Conservation (phyloP, 805 yeast species). For the Kregervanrija delftensis region DNA sequence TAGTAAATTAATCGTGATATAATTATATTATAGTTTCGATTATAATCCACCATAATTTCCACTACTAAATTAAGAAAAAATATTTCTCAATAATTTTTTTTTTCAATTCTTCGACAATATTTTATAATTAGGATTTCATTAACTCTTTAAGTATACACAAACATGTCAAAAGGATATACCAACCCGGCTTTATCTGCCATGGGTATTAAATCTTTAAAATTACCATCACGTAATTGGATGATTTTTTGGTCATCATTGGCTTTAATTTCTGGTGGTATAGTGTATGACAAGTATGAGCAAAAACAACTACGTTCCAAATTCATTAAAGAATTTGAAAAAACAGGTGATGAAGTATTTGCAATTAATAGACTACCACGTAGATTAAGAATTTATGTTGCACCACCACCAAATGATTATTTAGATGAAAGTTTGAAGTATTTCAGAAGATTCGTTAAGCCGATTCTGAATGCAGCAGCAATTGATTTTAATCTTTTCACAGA, state of each 20-base stretch:
- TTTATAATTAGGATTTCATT: too few species aligned
- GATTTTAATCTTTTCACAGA: conserved; percentile 77
- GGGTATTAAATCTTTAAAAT: conserved; percentile 71
- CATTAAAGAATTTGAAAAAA: conserved; percentile 50
- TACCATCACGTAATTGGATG: conserved; percentile 92
- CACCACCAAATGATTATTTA: conserved; percentile 92
- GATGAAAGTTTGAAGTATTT: conserved; percentile 69
- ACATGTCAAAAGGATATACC: conserved; percentile 26
- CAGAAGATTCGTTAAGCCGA: conserved; percentile 77
- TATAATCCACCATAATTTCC: too few species aligned
- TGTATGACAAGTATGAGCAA: conserved; percentile 75
- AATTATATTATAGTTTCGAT: too few species aligned
- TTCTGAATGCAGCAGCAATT: conserved; percentile 73
- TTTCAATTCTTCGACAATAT: too few species aligned
- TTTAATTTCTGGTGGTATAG: conserved; percentile 63
- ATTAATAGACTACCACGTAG: conserved; percentile 60
- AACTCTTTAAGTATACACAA: conserved; percentile 21
- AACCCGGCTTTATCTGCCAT: conserved; percentile 80
- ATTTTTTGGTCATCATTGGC: conserved; percentile 75
- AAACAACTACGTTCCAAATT: conserved; percentile 55
- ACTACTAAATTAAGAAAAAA: too few species aligned
- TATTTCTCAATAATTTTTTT: too few species aligned
- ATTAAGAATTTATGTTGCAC: conserved; percentile 78
- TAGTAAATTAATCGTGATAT: too few species aligned
- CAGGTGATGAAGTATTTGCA: conserved; percentile 39